These are phyloP conservation scores for Linaria vulgaris DNA, from an alignment of 257 asterid genomes.

Conservation along the genomic window DNA sequence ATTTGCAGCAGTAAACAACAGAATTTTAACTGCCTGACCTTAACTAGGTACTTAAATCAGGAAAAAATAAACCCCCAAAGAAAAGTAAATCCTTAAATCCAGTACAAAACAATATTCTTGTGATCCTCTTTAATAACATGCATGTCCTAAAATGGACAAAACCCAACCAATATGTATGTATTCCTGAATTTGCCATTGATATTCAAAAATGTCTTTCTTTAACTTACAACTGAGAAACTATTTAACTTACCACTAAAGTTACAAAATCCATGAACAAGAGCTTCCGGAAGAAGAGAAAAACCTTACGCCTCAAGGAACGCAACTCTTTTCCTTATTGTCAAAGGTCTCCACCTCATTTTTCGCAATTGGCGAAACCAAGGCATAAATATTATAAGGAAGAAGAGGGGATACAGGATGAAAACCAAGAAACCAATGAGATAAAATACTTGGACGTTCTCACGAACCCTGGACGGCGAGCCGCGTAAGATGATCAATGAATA, in stretches of 20 bases:
- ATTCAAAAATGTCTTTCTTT: slow-evolving; percentile 27
- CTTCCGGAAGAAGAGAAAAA: slow-evolving; percentile 25
- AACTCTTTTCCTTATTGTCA: slow-evolving; percentile 27
- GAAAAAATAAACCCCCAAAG: neutral
- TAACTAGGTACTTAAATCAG: too few species aligned
- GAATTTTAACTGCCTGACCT: too few species aligned
- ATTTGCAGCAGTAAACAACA: too few species aligned
- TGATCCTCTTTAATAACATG: slow-evolving; percentile 14
- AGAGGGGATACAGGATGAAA: slow-evolving; percentile 28
- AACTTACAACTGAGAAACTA: slow-evolving; percentile 35
- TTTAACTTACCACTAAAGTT: slow-evolving; percentile 31
- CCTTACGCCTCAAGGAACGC: slow-evolving; percentile 25
- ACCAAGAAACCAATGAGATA: slow-evolving; percentile 1
- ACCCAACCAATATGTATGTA: slow-evolving; percentile 19
- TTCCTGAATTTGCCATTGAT: slow-evolving; percentile 22
- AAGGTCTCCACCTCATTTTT: slow-evolving; percentile 21
- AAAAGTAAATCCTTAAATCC: slow-evolving; percentile 4
- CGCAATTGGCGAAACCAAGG: slow-evolving; percentile 25
- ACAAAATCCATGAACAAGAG: slow-evolving; percentile 31
- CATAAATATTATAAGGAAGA: slow-evolving; percentile 18
- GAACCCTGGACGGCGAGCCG: slow-evolving; percentile 93
- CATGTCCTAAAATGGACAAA: slow-evolving; percentile 7
- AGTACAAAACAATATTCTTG: slow-evolving; percentile 24
- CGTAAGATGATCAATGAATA: slow-evolving; percentile 91
- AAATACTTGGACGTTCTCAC: slow-evolving; percentile 31